Base-by-base conservation (phyloP, 2,329 filamentous ascomycete species). In the Neonectria hederae region DNA sequence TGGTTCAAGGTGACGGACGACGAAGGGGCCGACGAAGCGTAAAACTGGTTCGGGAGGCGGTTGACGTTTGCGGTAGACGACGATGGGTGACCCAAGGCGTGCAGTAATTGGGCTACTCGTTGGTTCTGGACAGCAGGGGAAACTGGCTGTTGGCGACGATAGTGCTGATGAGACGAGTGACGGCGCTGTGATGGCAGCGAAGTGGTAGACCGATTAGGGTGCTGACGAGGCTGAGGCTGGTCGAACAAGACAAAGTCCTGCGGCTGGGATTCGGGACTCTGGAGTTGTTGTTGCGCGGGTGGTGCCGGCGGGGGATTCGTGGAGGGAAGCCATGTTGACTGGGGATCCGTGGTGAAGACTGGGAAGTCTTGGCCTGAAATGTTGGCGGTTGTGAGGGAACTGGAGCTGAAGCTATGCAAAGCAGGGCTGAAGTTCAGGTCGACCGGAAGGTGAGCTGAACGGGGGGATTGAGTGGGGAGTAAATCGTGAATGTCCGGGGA, bases 291-390 rank as follows among this genome's bases (percentile, higher is more conserved):
- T 72, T 83, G 86, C 83, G 84, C 84, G 83, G 86, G 79, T 82
- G 81, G 74, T 83, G 86, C 88, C 88, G 87, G 87, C 86, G 83
- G 85, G 85, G 83, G 75, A 76, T 84, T 83, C 83, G 83, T 88
- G 83, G 89, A 89, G 86, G 90, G 87, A 89, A 86, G 90, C 92
- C 92, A 94, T 94, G 86, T 75, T 93, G 89, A 88, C 82, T 85
- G 85, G 80, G 89, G 87, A 92, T 91, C 91, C 91, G 91, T 94
- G 86, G 86, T 93, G 90, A 90, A 90, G 89, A 92, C 89, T 87
- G 84, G 76, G 73, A 86, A 87, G 87, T 90, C 89, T 88, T 84
- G 87, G 77, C 81, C 78, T 82, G 84, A 79, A 86, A 88, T 89
- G 82, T 82, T 88, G 81, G 82, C 81, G 83, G 84, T 84, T 75